These are phyloP conservation scores for Agrostemma githago DNA, from an alignment of 148 eudicot genomes.

Conservation along the genomic window DNA sequence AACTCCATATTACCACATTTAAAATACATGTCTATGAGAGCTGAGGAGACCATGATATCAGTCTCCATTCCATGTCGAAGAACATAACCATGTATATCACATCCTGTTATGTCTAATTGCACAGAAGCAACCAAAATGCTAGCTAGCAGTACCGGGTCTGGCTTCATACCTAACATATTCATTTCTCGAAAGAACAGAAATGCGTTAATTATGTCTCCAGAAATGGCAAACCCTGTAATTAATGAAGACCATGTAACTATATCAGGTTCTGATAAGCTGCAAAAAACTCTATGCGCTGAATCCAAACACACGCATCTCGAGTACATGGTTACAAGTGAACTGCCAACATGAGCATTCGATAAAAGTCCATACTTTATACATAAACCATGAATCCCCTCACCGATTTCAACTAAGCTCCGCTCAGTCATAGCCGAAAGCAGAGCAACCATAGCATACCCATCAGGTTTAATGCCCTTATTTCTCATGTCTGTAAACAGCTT, in stretches of 20 bases:
- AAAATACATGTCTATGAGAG: slow-evolving; percentile 78
- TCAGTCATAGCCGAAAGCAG: slow-evolving; percentile 44
- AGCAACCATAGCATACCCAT: slow-evolving; percentile 74
- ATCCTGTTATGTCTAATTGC: slow-evolving; percentile 44
- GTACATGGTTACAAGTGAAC: slow-evolving; percentile 73
- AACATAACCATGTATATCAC: slow-evolving; percentile 65
- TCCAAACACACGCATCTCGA: slow-evolving; percentile 55
- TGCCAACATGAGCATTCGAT: slow-evolving; percentile 49
- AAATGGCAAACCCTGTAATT: slow-evolving; percentile 63
- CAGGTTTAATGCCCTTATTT: slow-evolving; percentile 40
- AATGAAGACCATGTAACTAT: slow-evolving; percentile 76
- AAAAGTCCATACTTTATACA: slow-evolving; percentile 56
- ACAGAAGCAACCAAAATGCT: slow-evolving; percentile 52
- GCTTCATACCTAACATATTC: slow-evolving; percentile 43
- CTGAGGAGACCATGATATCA: slow-evolving; percentile 54
- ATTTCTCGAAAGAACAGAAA: slow-evolving; percentile 43
- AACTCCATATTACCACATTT: slow-evolving; percentile 68
- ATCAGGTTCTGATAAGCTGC: slow-evolving; percentile 47
- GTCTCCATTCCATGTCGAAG: slow-evolving; percentile 53
- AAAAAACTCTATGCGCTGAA: slow-evolving; percentile 54
- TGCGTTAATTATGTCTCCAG: slow-evolving; percentile 37
- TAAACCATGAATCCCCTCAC: slow-evolving; percentile 56
- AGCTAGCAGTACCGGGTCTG: slow-evolving; percentile 59
- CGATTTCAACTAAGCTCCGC: slow-evolving; percentile 40
- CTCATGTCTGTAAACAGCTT: slow-evolving; percentile 43